Conservation (phyloP, 257 asterid species). For the Solanum gandarillasii region DNA sequence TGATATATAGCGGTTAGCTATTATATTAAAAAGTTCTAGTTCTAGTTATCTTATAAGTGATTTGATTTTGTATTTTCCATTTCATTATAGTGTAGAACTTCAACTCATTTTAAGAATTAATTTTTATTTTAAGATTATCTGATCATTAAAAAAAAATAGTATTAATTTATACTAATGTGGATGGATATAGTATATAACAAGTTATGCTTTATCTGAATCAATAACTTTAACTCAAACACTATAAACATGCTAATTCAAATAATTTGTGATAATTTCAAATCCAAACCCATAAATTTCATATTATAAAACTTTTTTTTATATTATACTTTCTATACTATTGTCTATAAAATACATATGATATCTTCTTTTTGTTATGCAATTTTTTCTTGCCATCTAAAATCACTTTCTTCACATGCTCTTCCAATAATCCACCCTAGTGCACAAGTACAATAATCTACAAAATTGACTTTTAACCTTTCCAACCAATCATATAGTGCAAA, state of each 20-base stretch:
- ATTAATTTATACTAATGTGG: no score
- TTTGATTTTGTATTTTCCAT: background rate
- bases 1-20: background rate
- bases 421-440: background rate
- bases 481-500: background rate
- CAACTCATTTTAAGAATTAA: background rate
- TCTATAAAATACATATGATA: background rate
- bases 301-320: no score
- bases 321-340: no score
- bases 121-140: no score
- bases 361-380: background rate
- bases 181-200: no score
- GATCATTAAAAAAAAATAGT: no score
- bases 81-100: background rate
- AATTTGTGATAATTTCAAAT: no score
- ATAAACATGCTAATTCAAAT: no score
- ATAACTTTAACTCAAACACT: no score
- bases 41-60: background rate
- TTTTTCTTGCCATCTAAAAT: background rate
- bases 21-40: no score
- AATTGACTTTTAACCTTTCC: background rate
- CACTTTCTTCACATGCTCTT: background rate
- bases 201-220: no score
- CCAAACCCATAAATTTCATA: no score
- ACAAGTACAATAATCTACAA: background rate